A percentile compares a stretch with the other conserved stretches of the same genome.
Evolutionary conservation across 148 eudicot species (phyloP).

Genomic region (Chenopodium berlandieri): DNA sequence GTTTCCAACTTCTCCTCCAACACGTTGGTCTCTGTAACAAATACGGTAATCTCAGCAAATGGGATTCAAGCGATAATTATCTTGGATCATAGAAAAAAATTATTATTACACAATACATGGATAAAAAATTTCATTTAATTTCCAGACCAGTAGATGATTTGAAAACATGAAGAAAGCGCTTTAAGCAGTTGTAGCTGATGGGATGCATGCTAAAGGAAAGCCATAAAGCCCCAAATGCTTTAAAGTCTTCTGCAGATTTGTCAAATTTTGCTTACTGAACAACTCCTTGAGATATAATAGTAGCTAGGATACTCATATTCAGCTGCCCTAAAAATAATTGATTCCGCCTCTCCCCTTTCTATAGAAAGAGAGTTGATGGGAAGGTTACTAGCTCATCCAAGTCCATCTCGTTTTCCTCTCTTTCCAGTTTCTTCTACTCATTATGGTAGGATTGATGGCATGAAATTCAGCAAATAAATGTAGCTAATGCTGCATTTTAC

Average conservation of each 20-base stretch:
- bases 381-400: background rate
- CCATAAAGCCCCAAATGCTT: background rate
- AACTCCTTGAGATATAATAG: slow-evolving; percentile 30
- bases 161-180: background rate
- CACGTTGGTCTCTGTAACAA: slow-evolving; percentile 23
- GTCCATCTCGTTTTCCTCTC: background rate
- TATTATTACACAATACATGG: background rate
- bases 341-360: background rate
- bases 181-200: background rate
- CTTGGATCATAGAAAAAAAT: background rate
- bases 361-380: too few relatives aligned
- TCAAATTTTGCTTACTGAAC: slow-evolving; percentile 27
- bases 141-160: background rate
- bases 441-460: background rate
- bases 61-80: background rate
- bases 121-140: background rate
- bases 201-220: background rate
- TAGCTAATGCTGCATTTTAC: background rate
- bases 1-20: slow-evolving; percentile 18
- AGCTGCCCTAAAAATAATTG: background rate
- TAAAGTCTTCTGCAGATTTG: slow-evolving; percentile 21
- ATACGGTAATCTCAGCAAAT: background rate
- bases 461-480: background rate
- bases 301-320: background rate
- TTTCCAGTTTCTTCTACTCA: background rate